Evolutionary conservation across 768 basidiomycete genomes (phyloP), one percentile per base, ranked within the genome.

Genomic region (Termitomyces sp.): DNA sequence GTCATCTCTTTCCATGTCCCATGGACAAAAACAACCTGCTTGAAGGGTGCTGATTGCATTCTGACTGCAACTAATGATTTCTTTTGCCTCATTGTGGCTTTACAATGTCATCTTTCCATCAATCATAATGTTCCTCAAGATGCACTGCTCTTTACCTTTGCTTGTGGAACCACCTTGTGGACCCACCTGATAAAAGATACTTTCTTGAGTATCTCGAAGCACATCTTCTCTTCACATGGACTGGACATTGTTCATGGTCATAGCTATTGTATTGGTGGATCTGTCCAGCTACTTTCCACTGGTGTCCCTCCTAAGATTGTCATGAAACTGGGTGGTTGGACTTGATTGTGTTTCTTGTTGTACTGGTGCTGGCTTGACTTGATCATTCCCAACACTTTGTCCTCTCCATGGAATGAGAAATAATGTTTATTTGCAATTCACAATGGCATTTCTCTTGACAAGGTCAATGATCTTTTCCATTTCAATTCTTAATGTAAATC

Each of bases 11-110:
- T n/a, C n/a, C n/a, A n/a, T n/a, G n/a, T n/a, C n/a, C n/a, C n/a
- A n/a, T n/a, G n/a, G n/a, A n/a, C n/a, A n/a, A n/a, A n/a, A n/a
- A n/a, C n/a, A 0, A 65, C 59, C 0, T 37, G 36, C 0, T 39
- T 47, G 0, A 7, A 22, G 0, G 63, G 68, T 0, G 58, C 60
- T 0, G 51, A 62, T 1, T 50, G 37, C 12, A 59, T 63, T 13
- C 45, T 69, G 0, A 68, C 65, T 0, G 53, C 46, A 0, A 65
- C 62, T 0, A 46, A 52, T 8, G 52, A 64, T 46, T 49, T 57
- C 0, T 45, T 62, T 1, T 68, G 65, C 27, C 67, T 64, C 0
- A 59, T 69, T 2, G n/a, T 10, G 40, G 67, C 65, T 0, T n/a
- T 69, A 1, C 44, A 60, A 10, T 57, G 64, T 20, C 67, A 67